These are phyloP conservation scores for Xylariales sp. DNA, from an alignment of 2,329 filamentous ascomycete species.

Conservation along the genomic window DNA sequence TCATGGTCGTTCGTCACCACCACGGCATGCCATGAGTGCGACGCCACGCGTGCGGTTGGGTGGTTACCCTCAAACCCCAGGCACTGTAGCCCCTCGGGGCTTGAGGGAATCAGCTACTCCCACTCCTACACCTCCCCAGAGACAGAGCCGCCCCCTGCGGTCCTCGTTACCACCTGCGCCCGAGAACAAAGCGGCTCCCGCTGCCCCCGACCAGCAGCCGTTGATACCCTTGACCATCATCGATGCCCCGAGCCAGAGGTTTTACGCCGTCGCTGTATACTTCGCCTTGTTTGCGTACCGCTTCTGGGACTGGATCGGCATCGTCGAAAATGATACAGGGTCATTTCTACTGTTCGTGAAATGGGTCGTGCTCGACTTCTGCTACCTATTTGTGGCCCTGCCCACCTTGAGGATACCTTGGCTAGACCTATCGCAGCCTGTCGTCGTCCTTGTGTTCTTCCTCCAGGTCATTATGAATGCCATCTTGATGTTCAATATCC, in stretches of 20 bases:
- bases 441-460: constrained; percentile 67
- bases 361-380: constrained; percentile 83
- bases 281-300: constrained; percentile 73
- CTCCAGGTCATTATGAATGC: constrained; percentile 70
- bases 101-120: constrained; percentile 23
- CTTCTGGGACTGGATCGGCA: constrained; percentile 76
- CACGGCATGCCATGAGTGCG: constrained; percentile 71
- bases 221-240: constrained; percentile 77
- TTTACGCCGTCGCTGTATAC: constrained; percentile 83
- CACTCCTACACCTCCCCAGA: constrained; percentile 12
- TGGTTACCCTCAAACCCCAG: constrained; percentile 73
- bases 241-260: constrained; percentile 85
- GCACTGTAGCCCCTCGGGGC: constrained; percentile 36
- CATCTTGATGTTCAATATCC: constrained; percentile 89
- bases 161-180: constrained; percentile 42
- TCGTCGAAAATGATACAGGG: constrained; percentile 76
- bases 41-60: constrained; percentile 80
- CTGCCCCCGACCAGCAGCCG: constrained; percentile 41
- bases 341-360: constrained; percentile 92
- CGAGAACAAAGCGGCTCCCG: constrained; percentile 26
- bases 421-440: constrained; percentile 83
- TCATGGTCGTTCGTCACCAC: constrained; percentile 17
- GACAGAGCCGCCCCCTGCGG: constrained; percentile 6
- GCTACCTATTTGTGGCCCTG: constrained; percentile 75
- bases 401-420: constrained; percentile 90